phyloP scores from a whole-genome alignment of 2,329 filamentous ascomycete species.

The Fusarium algeriense region DNA sequence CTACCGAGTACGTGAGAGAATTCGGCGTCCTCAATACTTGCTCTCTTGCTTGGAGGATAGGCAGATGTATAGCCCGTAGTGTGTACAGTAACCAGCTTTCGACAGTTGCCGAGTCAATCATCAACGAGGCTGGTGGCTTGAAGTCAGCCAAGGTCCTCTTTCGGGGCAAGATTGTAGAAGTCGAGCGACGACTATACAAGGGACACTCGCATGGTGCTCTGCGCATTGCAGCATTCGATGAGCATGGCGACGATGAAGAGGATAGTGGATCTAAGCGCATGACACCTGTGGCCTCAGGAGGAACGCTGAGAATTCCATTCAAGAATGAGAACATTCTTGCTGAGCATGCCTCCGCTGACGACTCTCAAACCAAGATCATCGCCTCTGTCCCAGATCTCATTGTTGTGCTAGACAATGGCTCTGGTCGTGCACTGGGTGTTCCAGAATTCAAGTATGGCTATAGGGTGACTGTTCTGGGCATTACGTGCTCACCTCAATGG shows the following conservation, averaged over 20 bases:
- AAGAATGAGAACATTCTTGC: constrained; percentile 1
- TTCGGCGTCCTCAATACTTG: not conserved
- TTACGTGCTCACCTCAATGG: constrained; percentile 25
- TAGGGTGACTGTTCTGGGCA: constrained; percentile 13
- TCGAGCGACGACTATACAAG: not conserved
- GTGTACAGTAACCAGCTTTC: not conserved
- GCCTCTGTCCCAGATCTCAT: constrained; percentile 23
- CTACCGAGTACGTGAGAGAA: not conserved
- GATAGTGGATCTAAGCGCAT: not conserved
- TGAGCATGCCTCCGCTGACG: not conserved
- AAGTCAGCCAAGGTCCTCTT: not conserved
- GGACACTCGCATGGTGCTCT: not conserved
- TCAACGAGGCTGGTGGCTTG: not conserved
- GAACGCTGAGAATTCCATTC: not conserved
- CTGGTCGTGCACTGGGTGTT: constrained; percentile 22
- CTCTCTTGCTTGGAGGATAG: constrained; percentile 3
- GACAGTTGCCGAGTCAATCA: not conserved
- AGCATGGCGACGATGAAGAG: not conserved
- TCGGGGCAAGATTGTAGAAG: not conserved
- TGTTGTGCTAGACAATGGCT: constrained; percentile 14
- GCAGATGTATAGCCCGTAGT: not conserved
- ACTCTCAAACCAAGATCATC: not conserved
- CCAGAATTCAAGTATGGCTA: constrained; percentile 29
- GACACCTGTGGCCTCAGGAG: not conserved
- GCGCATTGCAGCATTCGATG: not conserved